These are phyloP conservation scores for Stagonosporopsis vannaccii DNA, from an alignment of 2,329 filamentous ascomycete genomes.

Conservation along the genomic window DNA sequence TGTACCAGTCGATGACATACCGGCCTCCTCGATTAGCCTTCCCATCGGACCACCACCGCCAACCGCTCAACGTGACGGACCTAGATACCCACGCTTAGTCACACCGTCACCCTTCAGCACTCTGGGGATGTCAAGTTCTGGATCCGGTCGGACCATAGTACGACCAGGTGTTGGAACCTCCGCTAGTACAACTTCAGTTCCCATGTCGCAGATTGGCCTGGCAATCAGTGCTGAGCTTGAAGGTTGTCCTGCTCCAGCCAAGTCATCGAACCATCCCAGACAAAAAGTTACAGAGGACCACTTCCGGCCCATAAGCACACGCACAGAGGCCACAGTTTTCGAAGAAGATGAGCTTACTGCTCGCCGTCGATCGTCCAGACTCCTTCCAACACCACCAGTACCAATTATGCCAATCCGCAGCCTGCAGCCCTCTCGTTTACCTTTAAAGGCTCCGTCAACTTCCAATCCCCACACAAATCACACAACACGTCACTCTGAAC, in stretches of 20 bases:
- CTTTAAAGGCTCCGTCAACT: constrained; percentile 32
- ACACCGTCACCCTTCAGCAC: constrained; percentile 21
- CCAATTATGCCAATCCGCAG: constrained; percentile 45
- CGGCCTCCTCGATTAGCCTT: constrained; percentile 23
- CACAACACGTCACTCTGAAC: constrained; percentile 29
- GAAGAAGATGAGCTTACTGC: constrained; percentile 44
- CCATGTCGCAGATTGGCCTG: constrained; percentile 46
- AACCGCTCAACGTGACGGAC: constrained; percentile 8
- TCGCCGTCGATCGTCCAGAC: constrained; percentile 35
- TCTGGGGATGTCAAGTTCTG: constrained; percentile 1
- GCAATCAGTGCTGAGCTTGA: constrained; percentile 48
- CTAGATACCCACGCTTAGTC: constrained; percentile 5
- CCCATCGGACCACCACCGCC: constrained; percentile 26
- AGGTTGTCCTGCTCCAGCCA: constrained; percentile 28
- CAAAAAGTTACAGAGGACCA: constrained; percentile 16
- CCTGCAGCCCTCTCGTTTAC: constrained; percentile 39
- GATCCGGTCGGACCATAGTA: constrained; percentile 25
- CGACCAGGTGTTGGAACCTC: constrained; percentile 32
- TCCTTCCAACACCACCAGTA: constrained; percentile 43
- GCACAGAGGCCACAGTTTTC: constrained; percentile 48
- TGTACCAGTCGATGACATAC: constrained; percentile 17
- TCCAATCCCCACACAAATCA: constrained; percentile 16
- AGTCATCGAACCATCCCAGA: constrained; percentile 15
- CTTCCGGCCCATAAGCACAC: constrained; percentile 39
- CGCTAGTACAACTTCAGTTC: constrained; percentile 29